Conservation (phyloP, 2,329 filamentous ascomycete genomes). For the Diaporthe sp. region DNA sequence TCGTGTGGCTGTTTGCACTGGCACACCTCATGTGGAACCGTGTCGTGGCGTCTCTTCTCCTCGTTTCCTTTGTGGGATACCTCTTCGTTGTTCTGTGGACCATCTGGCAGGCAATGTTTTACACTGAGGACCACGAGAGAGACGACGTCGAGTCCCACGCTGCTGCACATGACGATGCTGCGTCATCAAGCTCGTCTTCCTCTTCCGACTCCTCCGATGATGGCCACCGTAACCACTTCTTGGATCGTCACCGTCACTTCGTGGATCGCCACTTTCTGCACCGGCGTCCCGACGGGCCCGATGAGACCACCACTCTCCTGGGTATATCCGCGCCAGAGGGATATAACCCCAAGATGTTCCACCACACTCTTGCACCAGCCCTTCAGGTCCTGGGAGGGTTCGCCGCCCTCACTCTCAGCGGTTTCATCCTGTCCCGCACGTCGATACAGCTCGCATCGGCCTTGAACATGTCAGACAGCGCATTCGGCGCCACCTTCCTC, state of each 20-base stretch:
- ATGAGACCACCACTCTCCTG: conserved; percentile 37
- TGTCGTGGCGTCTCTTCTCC: conserved; percentile 54
- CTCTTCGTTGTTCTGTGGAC: conserved; percentile 58
- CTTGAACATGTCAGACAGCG: conserved; percentile 43
- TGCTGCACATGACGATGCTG: conserved; percentile 44
- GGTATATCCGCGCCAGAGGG: conserved; percentile 6
- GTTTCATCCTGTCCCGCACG: conserved; percentile 41
- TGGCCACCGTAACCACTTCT: neutral
- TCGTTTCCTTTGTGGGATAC: conserved; percentile 60
- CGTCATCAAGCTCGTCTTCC: conserved; percentile 55
- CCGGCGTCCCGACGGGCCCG: conserved; percentile 1
- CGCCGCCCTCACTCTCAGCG: conserved; percentile 59
- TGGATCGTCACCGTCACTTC: conserved; percentile 27
- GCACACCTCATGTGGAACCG: conserved; percentile 43
- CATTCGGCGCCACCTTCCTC: conserved; percentile 40
- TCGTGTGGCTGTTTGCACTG: conserved; percentile 53
- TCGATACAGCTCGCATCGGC: conserved; percentile 40
- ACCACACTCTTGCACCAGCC: conserved; percentile 35
- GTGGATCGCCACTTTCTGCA: conserved; percentile 15
- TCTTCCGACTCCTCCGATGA: conserved; percentile 53
- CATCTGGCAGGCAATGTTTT: conserved; percentile 59
- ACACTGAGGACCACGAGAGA: conserved; percentile 54
- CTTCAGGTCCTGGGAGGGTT: conserved; percentile 45
- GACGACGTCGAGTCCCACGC: conserved; percentile 49
- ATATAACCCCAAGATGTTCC: conserved; percentile 22